Evolutionary conservation across 768 basidiomycete genomes (phyloP).

Genomic region (Asterophora lycoperdoides): DNA sequence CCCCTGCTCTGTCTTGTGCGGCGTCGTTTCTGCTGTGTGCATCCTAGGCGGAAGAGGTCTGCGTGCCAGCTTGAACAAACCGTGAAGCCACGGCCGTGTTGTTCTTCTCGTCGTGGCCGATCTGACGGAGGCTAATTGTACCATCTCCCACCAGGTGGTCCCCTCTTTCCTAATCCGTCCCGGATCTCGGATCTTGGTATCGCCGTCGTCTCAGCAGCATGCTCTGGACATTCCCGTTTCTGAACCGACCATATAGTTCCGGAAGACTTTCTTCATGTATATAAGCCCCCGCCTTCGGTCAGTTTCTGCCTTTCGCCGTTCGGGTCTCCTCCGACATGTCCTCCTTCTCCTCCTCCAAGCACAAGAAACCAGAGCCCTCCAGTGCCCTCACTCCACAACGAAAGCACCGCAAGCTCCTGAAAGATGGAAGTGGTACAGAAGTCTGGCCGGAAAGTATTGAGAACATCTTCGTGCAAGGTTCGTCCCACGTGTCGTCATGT

Average conservation of each 20-base stretch:
- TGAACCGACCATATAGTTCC: slow-evolving; percentile 24
- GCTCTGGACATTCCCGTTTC: slow-evolving; percentile 15
- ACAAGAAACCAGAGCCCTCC: slow-evolving; percentile 28
- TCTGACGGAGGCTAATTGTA: slow-evolving; percentile 20
- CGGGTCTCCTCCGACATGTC: slow-evolving; percentile 12
- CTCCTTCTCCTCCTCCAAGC: slow-evolving; percentile 22
- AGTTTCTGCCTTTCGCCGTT: slow-evolving; percentile 16
- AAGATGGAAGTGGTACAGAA: slow-evolving; percentile 70
- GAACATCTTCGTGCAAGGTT: slow-evolving; percentile 73
- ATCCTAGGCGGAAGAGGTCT: not conserved
- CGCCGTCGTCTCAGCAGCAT: slow-evolving; percentile 16
- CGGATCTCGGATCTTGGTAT: slow-evolving; percentile 38
- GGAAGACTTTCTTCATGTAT: slow-evolving; percentile 27
- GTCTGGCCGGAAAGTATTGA: slow-evolving; percentile 84
- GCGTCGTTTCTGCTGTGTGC: not conserved
- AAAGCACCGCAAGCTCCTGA: slow-evolving; percentile 81
- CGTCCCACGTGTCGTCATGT: slow-evolving; percentile 8
- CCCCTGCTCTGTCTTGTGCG: not conserved
- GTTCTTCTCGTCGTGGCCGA: slow-evolving; percentile 11
- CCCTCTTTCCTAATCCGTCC: slow-evolving; percentile 43
- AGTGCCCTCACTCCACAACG: slow-evolving; percentile 65
- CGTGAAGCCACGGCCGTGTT: not conserved
- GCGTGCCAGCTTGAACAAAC: too few relatives aligned
- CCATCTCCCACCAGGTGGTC: slow-evolving; percentile 47
- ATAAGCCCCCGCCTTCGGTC: slow-evolving; percentile 25